Evolutionary conservation across 306 rosid species (phyloP).

Genomic region (Fagus sylvatica): DNA sequence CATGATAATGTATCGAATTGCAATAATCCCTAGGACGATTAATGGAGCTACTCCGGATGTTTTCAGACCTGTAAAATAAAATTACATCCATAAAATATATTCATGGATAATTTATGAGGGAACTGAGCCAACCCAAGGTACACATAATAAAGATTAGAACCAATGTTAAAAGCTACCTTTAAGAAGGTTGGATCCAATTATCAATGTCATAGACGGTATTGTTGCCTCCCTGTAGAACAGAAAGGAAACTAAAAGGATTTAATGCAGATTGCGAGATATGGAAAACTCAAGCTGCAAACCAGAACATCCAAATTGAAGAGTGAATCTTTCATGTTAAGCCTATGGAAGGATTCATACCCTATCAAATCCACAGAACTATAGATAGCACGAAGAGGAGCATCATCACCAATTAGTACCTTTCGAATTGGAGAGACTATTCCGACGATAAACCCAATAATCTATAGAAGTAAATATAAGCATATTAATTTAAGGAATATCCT

Average conservation of each 20-base stretch:
- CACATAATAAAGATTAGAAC: neutral
- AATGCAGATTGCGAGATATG: neutral
- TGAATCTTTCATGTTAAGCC: too few relatives aligned
- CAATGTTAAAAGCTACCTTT: slow-evolving; percentile 21
- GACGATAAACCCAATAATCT: slow-evolving; percentile 45
- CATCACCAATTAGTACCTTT: slow-evolving; percentile 23
- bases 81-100: neutral
- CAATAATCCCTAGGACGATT: slow-evolving; percentile 31
- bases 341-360: slow-evolving; percentile 32
- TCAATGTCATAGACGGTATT: slow-evolving; percentile 41
- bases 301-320: neutral
- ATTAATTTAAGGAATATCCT: neutral
- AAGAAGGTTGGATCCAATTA: slow-evolving; percentile 48
- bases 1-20: slow-evolving; percentile 32
- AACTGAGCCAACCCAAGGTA: neutral
- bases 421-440: slow-evolving; percentile 36
- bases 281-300: neutral
- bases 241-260: neutral
- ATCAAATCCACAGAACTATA: slow-evolving; percentile 35
- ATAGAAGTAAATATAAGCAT: neutral
- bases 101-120: too few relatives aligned
- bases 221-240: slow-evolving; percentile 32
- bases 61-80: slow-evolving; percentile 32
- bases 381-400: slow-evolving; percentile 38
- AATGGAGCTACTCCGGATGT: slow-evolving; percentile 23